phyloP scores from a whole-genome alignment of 2,329 filamentous ascomycete genomes.

The Botrytis deweyae region DNA sequence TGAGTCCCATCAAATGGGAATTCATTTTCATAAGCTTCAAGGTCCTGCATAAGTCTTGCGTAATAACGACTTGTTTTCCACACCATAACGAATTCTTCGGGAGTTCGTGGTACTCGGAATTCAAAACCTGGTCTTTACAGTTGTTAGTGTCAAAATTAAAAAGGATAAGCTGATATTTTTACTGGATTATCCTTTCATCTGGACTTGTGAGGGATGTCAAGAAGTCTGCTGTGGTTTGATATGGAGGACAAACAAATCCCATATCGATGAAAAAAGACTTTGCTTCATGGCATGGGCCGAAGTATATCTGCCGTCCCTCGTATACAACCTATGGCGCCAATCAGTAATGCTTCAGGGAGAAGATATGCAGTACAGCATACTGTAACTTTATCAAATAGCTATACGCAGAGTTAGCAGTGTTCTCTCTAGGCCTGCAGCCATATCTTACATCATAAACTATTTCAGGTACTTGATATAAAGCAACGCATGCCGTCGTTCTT shows the following conservation, averaged over 20 bases:
- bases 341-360: neutral
- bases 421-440: no score
- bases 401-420: neutral
- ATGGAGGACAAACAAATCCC: constrained; percentile 69
- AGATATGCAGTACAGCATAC: neutral
- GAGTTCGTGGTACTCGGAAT: constrained; percentile 60
- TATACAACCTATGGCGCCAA: constrained; percentile 54
- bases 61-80: constrained; percentile 50
- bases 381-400: constrained; percentile 63
- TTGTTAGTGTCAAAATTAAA: constrained; percentile 37
- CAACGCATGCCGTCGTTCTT: constrained; percentile 60
- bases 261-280: constrained; percentile 69
- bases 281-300: constrained; percentile 61
- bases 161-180: neutral
- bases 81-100: constrained; percentile 64
- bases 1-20: constrained; percentile 48
- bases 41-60: constrained; percentile 44
- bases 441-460: constrained; percentile 59
- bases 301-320: constrained; percentile 69
- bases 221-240: constrained; percentile 61
- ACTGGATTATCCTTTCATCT: constrained; percentile 36
- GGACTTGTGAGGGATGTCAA: constrained; percentile 71
- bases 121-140: constrained; percentile 56
- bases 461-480: constrained; percentile 72
- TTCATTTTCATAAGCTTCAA: constrained; percentile 31